Evolutionary conservation across 495 filamentous ascomycete genomes (phyloP).

Genomic region (Terfezia claveryi): DNA sequence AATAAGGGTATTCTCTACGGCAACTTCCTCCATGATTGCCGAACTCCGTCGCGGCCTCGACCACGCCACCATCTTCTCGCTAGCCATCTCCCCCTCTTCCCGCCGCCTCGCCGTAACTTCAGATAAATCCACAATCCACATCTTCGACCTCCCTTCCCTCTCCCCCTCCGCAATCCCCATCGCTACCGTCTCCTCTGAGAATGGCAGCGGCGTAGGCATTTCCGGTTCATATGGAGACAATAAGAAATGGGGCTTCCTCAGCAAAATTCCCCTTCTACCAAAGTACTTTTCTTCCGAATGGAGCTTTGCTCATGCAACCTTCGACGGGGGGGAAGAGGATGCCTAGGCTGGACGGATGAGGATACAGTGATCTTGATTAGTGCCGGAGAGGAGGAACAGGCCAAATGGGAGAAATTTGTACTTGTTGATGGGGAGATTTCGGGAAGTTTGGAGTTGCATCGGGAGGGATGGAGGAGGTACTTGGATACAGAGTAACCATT

Average conservation of each 20-base stretch:
- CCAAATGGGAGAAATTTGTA: constrained; percentile 20
- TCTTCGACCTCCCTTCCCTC: constrained; percentile 49
- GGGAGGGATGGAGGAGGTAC: constrained; percentile 19
- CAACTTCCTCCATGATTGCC: constrained; percentile 51
- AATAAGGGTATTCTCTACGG: constrained; percentile 59
- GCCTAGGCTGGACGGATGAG: constrained; percentile 14
- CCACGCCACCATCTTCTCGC: constrained; percentile 62
- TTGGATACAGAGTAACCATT: constrained; percentile 15
- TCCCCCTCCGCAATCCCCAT: constrained; percentile 18
- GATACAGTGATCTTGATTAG: constrained; percentile 15
- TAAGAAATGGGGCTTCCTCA: constrained; percentile 13
- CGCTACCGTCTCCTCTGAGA: constrained; percentile 15
- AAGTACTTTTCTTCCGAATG: constrained; percentile 20
- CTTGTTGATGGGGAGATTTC: background rate
- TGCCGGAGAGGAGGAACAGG: constrained; percentile 11
- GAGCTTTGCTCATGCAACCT: constrained; percentile 16
- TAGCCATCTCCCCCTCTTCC: constrained; percentile 65
- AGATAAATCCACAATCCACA: constrained; percentile 84
- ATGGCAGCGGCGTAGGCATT: background rate
- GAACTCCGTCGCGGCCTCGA: constrained; percentile 81
- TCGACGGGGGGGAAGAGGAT: constrained; percentile 17
- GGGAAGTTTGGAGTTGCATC: constrained; percentile 20
- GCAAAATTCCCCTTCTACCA: constrained; percentile 15
- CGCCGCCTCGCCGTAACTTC: constrained; percentile 75
- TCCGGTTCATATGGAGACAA: constrained; percentile 10